Evolutionary conservation across 2,329 filamentous ascomycete genomes (phyloP).

Genomic region (Botryotinia narcissicola): DNA sequence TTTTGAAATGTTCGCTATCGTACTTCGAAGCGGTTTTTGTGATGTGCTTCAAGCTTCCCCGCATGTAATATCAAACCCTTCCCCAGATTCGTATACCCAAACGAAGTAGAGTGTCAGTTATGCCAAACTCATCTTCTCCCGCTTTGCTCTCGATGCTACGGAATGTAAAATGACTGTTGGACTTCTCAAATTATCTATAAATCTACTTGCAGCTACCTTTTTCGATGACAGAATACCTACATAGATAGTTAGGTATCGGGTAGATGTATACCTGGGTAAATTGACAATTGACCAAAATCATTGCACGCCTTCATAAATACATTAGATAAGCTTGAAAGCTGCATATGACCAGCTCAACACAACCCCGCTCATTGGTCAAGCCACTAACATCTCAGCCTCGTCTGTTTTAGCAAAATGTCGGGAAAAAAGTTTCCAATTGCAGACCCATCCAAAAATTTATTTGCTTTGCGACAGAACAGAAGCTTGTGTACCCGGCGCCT

Average conservation of each 20-base stretch:
- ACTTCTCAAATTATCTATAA: neutral
- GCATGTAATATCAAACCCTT: neutral
- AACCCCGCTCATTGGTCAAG: neutral
- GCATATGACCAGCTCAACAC: neutral
- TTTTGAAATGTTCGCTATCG: neutral
- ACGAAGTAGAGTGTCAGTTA: neutral
- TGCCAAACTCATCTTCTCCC: neutral
- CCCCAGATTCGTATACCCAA: neutral
- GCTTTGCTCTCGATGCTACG: neutral
- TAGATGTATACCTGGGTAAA: no score
- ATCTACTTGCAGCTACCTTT: neutral
- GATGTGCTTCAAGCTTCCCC: neutral
- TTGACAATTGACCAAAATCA: neutral
- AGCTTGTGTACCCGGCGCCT: neutral
- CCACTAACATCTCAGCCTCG: constrained; percentile 2
- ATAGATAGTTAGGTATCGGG: no score
- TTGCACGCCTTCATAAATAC: neutral
- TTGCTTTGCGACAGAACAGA: constrained; percentile 9
- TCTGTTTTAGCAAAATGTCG: constrained; percentile 14
- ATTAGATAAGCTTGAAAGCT: neutral
- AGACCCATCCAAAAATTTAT: constrained; percentile 17
- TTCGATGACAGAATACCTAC: neutral
- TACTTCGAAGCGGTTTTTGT: neutral
- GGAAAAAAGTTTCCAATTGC: constrained; percentile 23
- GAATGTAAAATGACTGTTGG: neutral